phyloP scores from a whole-genome alignment of 208 protist species.

The Acanthamoeba sp. region DNA sequence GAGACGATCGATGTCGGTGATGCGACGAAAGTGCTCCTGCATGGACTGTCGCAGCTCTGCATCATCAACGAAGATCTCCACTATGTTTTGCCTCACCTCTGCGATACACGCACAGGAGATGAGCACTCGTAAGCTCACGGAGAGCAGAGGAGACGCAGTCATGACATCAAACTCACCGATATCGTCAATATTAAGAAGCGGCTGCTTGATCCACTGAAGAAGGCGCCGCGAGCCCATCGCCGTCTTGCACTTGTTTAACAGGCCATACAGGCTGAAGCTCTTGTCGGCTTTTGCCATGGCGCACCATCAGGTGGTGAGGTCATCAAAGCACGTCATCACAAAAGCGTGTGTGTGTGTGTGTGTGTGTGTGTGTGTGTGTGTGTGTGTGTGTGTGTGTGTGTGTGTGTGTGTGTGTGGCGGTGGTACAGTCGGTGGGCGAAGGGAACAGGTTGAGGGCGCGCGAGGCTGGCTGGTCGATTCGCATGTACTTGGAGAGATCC shows the following conservation, averaged over 20 bases:
- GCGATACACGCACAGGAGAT: too few relatives aligned
- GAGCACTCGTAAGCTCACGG: too few relatives aligned
- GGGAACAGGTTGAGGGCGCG: constrained; percentile 73
- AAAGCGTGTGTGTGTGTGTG: too few relatives aligned
- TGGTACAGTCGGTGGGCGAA: constrained; percentile 35
- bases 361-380: too few relatives aligned
- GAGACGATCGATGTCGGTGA: constrained; percentile 95
- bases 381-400: too few relatives aligned
- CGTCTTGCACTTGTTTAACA: constrained; percentile 97
- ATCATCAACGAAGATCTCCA: constrained; percentile 94
- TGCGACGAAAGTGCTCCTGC: constrained; percentile 92
- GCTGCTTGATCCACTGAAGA: constrained; percentile 98
- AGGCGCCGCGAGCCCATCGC: constrained; percentile 97
- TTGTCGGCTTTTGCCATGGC: constrained; percentile 17
- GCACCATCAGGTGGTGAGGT: too few relatives aligned
- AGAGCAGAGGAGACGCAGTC: not conserved
- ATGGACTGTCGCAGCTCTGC: constrained; percentile 91
- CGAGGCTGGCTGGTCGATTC: constrained; percentile 62
- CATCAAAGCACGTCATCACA: too few relatives aligned
- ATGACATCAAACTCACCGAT: constrained; percentile 88
- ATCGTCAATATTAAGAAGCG: constrained; percentile 93
- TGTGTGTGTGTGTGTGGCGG: too few relatives aligned
- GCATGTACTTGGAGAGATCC: constrained; percentile 70
- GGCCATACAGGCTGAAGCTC: constrained; percentile 91
- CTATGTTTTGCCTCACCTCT: constrained; percentile 94